These are phyloP conservation scores for Komagataella populi DNA, from an alignment of 805 yeast genomes.

Conservation along the genomic window DNA sequence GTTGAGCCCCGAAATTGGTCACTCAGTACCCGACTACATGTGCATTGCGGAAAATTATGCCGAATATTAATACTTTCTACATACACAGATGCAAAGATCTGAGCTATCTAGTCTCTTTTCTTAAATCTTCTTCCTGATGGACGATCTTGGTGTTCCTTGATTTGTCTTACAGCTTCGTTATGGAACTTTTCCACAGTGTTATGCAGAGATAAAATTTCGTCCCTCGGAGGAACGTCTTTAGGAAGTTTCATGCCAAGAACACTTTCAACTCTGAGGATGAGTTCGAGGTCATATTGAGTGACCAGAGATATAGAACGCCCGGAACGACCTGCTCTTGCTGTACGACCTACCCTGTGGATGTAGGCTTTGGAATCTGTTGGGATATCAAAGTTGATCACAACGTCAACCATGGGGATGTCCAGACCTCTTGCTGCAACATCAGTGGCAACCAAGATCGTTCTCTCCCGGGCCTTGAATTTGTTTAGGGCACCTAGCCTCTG, in stretches of 20 bases:
- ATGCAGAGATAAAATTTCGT: slow-evolving; percentile 63
- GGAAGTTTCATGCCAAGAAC: slow-evolving; percentile 76
- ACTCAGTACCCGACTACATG: background rate
- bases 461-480: slow-evolving; percentile 61
- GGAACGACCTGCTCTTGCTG: slow-evolving; percentile 82
- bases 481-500: slow-evolving; percentile 75
- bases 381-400: slow-evolving; percentile 83
- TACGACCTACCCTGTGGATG: slow-evolving; percentile 95
- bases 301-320: slow-evolving; percentile 82
- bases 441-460: slow-evolving; percentile 63
- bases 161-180: slow-evolving; percentile 76
- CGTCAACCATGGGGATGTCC: slow-evolving; percentile 86
- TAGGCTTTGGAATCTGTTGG: slow-evolving; percentile 96
- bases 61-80: background rate
- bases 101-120: slow-evolving; percentile 6
- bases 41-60: background rate
- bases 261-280: slow-evolving; percentile 77
- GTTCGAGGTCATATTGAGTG: slow-evolving; percentile 89
- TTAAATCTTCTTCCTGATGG: slow-evolving; percentile 11
- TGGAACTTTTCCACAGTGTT: slow-evolving; percentile 85
- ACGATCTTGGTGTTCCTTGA: slow-evolving; percentile 45
- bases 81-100: background rate
- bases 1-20: background rate
- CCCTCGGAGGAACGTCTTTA: slow-evolving; percentile 68
- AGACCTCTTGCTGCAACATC: slow-evolving; percentile 95